Evolutionary conservation across 2,329 filamentous ascomycete species (phyloP).

Genomic region (Shiraia bambusicola): DNA sequence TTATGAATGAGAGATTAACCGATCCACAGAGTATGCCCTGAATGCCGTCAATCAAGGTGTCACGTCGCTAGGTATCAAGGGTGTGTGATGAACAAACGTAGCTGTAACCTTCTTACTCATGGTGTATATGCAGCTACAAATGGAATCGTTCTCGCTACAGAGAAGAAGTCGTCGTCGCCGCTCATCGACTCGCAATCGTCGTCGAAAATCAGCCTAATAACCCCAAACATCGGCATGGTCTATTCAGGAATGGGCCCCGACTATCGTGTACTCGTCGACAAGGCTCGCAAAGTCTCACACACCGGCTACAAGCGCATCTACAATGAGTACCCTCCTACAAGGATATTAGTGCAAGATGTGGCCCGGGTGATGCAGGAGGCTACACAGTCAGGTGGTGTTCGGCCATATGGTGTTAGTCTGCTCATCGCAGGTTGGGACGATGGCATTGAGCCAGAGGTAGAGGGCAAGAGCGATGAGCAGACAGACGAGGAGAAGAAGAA

Average conservation of each 20-base stretch:
- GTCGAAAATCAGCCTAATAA: conserved; percentile 96
- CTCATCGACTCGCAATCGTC: conserved; percentile 93
- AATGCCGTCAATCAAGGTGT: conserved; percentile 99
- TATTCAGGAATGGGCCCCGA: conserved; percentile 99
- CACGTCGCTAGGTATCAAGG: conserved; percentile 97
- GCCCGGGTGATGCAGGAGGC: conserved; percentile 98
- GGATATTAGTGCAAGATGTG: conserved; percentile 98
- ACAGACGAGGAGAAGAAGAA: conserved; percentile 67
- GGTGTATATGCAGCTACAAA: conserved; percentile 73
- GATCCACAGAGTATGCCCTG: conserved; percentile 83
- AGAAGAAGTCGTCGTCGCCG: conserved; percentile 98
- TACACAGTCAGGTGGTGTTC: conserved; percentile 94
- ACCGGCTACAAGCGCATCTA: conserved; percentile 99
- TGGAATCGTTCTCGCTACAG: conserved; percentile 96
- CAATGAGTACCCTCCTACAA: conserved; percentile 99
- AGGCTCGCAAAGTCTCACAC: conserved; percentile 96
- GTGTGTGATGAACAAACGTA: conserved; percentile 49
- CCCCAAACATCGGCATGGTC: conserved; percentile 99
- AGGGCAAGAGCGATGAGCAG: conserved; percentile 57
- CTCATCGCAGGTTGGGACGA: conserved; percentile 98
- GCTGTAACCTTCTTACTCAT: conserved; percentile 7
- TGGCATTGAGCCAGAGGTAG: conserved; percentile 82
- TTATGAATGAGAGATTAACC: conserved; percentile 15
- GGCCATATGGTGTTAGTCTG: conserved; percentile 94
- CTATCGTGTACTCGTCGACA: conserved; percentile 96